Base-by-base conservation (phyloP, 257 asterid species). In the Ocimum tenuiflorum region DNA sequence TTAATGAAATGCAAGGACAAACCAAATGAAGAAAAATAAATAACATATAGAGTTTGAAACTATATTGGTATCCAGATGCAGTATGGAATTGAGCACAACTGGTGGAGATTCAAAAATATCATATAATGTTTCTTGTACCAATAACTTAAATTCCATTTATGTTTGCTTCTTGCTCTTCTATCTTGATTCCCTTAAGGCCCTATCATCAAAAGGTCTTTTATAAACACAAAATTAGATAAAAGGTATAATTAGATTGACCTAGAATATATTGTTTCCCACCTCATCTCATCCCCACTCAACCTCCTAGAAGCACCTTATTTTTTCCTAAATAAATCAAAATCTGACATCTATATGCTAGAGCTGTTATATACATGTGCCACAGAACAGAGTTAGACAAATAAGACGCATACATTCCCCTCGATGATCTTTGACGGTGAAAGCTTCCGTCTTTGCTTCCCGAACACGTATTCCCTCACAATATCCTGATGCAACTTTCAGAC, bases 401-500 rank as follows among this genome's bases (percentile, higher is more conserved):
- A 71, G 65, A 53, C 20, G 23, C 91, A 45, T 84, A 92, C 96
- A 83, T 88, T 92, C 99, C 75, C 98, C 96, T 71, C 98, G 78
- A 68, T 89, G 99, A 77, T 92, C 99, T 80, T 92, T 92, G 73
- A 92, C 99, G 61, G 84, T 82, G 68, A 92, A 92, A 65, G 99
- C 96, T 74, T 92, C 99, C 0, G 99, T 89, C 81, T 87, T 92
- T 4, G 97, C 96, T 79, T 92, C 99, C 66, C 86, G 91, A 29
- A 92, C 77, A 68, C 90, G 94, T 43, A 86, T 35, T 11, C 97
- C 96, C 78, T 89, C 97, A 69, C 83, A 80, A 82, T 73, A 74
- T 59, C 97, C 99, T 22, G 97, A 82, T 35, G 95, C 83, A 75
- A 88, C 96, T 74, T 88, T 89, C 74, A 92, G 51, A 64, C 99